A percentile compares a stretch with the other conserved stretches of the same genome.
Conservation (phyloP, 2,329 filamentous ascomycete genomes). For the Fusarium sp. region DNA sequence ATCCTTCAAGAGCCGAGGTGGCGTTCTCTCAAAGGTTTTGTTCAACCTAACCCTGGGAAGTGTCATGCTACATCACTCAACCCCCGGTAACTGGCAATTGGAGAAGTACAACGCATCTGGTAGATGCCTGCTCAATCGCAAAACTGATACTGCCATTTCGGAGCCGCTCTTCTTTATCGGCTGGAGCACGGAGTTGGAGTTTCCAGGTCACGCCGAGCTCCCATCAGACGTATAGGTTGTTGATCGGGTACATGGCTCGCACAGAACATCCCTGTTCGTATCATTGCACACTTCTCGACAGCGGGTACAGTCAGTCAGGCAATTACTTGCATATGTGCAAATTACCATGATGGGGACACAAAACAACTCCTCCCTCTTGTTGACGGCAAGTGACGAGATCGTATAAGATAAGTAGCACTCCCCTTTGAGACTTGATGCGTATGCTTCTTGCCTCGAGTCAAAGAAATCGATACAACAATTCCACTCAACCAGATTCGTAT, state of each 20-base stretch:
- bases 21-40: slow-evolving; percentile 41
- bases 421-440: slow-evolving; percentile 10
- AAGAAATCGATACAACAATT: neutral
- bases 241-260: slow-evolving; percentile 29
- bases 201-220: slow-evolving; percentile 33
- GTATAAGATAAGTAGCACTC: slow-evolving; percentile 41
- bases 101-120: slow-evolving; percentile 10
- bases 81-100: slow-evolving; percentile 33
- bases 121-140: neutral
- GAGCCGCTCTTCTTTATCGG: slow-evolving; percentile 37
- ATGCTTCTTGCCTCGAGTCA: neutral
- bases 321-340: slow-evolving; percentile 19
- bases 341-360: slow-evolving; percentile 30
- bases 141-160: slow-evolving; percentile 36
- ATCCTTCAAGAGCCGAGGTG: slow-evolving; percentile 45
- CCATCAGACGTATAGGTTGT: slow-evolving; percentile 5
- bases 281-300: slow-evolving; percentile 27
- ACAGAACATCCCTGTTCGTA: slow-evolving; percentile 29
- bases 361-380: slow-evolving; percentile 11
- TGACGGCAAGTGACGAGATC: slow-evolving; percentile 7
- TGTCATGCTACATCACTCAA: slow-evolving; percentile 34
- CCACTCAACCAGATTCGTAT: neutral
- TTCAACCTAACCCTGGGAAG: slow-evolving; percentile 40
- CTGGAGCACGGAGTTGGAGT: slow-evolving; percentile 19
- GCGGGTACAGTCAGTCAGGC: slow-evolving; percentile 23